Conservation (phyloP, 2,329 filamentous ascomycete species). For the Trichoderma simmonsii region DNA sequence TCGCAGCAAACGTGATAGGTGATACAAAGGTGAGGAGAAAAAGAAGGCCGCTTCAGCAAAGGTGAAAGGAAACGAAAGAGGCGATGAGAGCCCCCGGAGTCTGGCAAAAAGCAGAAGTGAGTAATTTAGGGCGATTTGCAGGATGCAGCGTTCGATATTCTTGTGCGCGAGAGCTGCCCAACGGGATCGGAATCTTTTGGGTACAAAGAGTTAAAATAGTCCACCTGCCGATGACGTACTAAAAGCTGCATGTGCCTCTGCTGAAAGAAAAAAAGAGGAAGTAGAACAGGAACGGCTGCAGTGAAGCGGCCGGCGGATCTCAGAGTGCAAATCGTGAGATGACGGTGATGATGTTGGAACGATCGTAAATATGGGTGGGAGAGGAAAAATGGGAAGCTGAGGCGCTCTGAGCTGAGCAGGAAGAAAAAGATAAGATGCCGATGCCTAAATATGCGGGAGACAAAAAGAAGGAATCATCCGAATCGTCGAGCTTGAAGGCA, state of each 20-base stretch:
- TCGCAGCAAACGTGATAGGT: background rate
- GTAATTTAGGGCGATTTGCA: background rate
- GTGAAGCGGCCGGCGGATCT: background rate
- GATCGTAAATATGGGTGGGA: background rate
- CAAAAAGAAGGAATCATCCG: background rate
- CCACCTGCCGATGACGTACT: slow-evolving; percentile 9
- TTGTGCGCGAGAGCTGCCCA: slow-evolving; percentile 5
- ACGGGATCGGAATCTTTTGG: background rate
- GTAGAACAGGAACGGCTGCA: background rate
- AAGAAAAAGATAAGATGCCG: background rate
- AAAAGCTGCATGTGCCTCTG: slow-evolving; percentile 16
- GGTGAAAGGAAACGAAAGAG: background rate
- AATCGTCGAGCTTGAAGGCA: background rate
- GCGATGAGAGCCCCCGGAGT: background rate
- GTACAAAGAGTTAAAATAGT: background rate
- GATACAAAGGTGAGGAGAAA: background rate
- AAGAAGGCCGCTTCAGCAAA: background rate
- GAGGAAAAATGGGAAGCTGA: background rate
- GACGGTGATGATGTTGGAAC: slow-evolving; percentile 9
- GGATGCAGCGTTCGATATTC: background rate
- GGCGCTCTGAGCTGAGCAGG: background rate
- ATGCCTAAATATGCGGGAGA: background rate
- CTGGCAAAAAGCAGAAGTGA: background rate
- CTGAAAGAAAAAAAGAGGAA: background rate
- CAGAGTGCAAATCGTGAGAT: background rate